These are phyloP conservation scores for Crithidia thermophila DNA, from an alignment of 208 protist species.

Conservation along the genomic window DNA sequence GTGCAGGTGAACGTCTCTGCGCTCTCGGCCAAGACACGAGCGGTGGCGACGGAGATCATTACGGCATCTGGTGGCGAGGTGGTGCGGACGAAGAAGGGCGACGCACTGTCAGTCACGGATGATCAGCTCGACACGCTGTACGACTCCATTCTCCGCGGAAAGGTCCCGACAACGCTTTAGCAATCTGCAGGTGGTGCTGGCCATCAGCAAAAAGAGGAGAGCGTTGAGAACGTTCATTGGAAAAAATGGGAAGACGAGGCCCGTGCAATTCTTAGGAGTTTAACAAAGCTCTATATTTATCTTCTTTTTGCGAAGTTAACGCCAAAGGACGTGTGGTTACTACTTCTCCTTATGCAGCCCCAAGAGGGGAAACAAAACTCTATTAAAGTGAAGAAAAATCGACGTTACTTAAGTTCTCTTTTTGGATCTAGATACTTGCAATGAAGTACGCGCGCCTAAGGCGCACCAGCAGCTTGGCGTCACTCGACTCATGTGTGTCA, in stretches of 20 bases:
- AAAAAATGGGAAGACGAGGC: neutral
- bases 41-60: constrained; percentile 73
- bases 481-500: too few relatives aligned
- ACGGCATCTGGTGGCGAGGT: constrained; percentile 61
- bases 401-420: neutral
- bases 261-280: neutral
- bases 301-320: neutral
- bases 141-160: constrained; percentile 65
- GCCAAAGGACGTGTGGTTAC: neutral
- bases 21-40: constrained; percentile 42
- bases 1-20: constrained; percentile 41
- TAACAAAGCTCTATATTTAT: neutral
- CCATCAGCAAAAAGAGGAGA: too few relatives aligned
- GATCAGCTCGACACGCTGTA: constrained; percentile 60
- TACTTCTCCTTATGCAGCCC: neutral
- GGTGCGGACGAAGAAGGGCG: constrained; percentile 22
- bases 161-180: constrained; percentile 9
- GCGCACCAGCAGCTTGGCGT: too few relatives aligned
- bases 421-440: too few relatives aligned
- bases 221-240: too few relatives aligned
- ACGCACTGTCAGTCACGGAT: constrained; percentile 37
- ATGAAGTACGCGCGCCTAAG: too few relatives aligned
- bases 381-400: neutral
- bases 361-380: neutral
- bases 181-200: neutral